Percentiles rank a stretch among this genome's conserved stretches.
phyloP scores from a whole-genome alignment of 2,329 filamentous ascomycete genomes.

The Fusarium beomiforme region DNA sequence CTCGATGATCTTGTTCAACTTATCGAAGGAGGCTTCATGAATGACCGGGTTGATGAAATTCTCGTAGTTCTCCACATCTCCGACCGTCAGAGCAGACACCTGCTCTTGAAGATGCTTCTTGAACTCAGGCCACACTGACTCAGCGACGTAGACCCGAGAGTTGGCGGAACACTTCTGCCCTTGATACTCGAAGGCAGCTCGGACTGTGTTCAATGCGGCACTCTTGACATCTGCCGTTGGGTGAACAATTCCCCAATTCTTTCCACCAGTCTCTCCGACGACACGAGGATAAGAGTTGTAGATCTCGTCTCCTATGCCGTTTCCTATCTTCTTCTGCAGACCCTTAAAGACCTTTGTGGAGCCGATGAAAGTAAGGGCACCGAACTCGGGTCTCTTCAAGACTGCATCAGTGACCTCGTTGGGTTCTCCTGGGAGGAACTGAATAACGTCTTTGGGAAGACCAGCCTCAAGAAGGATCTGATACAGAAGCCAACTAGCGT shows the following conservation, averaged over 20 bases:
- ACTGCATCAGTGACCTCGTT: constrained; percentile 48
- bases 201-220: constrained; percentile 25
- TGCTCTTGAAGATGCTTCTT: constrained; percentile 46
- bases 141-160: constrained; percentile 39
- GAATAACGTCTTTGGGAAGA: constrained; percentile 50
- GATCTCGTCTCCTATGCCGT: constrained; percentile 44
- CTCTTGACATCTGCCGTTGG: constrained; percentile 26
- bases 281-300: constrained; percentile 53
- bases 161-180: constrained; percentile 34
- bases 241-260: constrained; percentile 64
- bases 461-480: constrained; percentile 54
- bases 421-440: constrained; percentile 52
- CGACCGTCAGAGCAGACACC: constrained; percentile 48
- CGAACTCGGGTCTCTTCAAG: constrained; percentile 50
- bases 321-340: constrained; percentile 47
- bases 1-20: constrained; percentile 53
- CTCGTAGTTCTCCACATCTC: constrained; percentile 51
- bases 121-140: constrained; percentile 38
- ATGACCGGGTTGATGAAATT: constrained; percentile 62
- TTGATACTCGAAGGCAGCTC: constrained; percentile 31
- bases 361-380: constrained; percentile 51
- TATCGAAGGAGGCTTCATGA: constrained; percentile 56
- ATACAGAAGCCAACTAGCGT: constrained; percentile 49
- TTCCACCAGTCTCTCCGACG: constrained; percentile 62
- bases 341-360: constrained; percentile 51